Conservation (phyloP, 1,139 yeast genomes). For the Tardiomyces blankii region DNA sequence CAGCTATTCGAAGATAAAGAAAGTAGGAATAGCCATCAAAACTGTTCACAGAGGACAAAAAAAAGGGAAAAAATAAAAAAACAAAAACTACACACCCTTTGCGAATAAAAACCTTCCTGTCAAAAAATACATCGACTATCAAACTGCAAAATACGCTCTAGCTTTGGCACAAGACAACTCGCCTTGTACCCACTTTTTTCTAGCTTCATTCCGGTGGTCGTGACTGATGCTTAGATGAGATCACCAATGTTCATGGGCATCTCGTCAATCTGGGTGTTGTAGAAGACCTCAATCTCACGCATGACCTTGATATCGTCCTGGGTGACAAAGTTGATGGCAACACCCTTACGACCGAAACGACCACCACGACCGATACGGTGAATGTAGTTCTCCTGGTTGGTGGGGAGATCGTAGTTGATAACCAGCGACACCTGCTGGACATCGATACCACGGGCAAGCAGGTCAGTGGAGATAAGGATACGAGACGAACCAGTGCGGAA, state of each 20-base stretch:
- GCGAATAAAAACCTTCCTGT: no score
- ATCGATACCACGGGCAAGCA: conserved; percentile 99
- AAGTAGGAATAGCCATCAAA: no score
- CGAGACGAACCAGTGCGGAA: conserved; percentile 98
- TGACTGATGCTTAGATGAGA: conserved; percentile 26
- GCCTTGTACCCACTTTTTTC: no score
- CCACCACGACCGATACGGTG: conserved; percentile 99
- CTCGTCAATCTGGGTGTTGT: conserved; percentile 96
- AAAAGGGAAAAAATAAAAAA: no score
- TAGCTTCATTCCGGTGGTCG: no score
- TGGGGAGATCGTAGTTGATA: conserved; percentile 95
- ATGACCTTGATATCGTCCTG: conserved; percentile 82
- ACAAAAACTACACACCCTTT: no score
- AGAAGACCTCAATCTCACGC: conserved; percentile 97
- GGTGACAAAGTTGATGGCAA: conserved; percentile 96
- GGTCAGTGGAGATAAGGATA: conserved; percentile 92
- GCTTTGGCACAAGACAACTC: no score
- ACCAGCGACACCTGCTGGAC: conserved; percentile 98
- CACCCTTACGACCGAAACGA: conserved; percentile 99
- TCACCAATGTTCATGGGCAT: conserved; percentile 92
- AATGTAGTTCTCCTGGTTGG: conserved; percentile 95
- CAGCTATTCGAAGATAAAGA: no score
- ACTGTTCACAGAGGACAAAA: no score
- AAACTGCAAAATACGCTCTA: no score
- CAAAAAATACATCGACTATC: no score